These are phyloP conservation scores for Trichoderma atroviride DNA, from an alignment of 2,329 filamentous ascomycete species.

Conservation along the genomic window DNA sequence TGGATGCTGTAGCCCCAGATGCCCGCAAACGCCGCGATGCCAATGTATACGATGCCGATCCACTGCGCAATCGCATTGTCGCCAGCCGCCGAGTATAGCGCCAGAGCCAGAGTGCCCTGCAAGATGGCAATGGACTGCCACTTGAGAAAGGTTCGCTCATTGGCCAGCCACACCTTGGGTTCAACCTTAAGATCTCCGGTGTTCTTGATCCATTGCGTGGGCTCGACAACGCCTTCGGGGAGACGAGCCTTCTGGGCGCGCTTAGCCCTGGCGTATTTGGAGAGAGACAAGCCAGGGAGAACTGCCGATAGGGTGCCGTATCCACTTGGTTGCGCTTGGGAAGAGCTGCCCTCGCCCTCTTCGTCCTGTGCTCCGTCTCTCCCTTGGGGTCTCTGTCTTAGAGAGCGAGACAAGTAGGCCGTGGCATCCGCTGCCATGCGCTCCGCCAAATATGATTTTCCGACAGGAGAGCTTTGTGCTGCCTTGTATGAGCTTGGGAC, in stretches of 20 bases:
- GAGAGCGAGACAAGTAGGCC: slow-evolving; percentile 37
- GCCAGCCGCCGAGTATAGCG: slow-evolving; percentile 85
- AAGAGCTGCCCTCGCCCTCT: slow-evolving; percentile 39
- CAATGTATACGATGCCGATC: slow-evolving; percentile 82
- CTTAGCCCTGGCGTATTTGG: slow-evolving; percentile 68
- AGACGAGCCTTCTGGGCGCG: slow-evolving; percentile 58
- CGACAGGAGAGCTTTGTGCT: slow-evolving; percentile 66
- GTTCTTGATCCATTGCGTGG: slow-evolving; percentile 90
- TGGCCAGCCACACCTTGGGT: slow-evolving; percentile 97
- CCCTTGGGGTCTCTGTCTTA: slow-evolving; percentile 34
- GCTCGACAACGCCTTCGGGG: slow-evolving; percentile 86
- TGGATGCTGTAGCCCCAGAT: slow-evolving; percentile 88
- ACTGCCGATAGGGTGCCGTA: slow-evolving; percentile 68
- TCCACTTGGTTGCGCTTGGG: slow-evolving; percentile 41
- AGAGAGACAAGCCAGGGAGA: slow-evolving; percentile 80
- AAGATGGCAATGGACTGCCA: slow-evolving; percentile 96
- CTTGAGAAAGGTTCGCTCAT: slow-evolving; percentile 97
- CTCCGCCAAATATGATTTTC: slow-evolving; percentile 65
- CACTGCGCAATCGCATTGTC: slow-evolving; percentile 73
- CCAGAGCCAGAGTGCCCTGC: slow-evolving; percentile 79
- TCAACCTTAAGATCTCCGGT: slow-evolving; percentile 88
- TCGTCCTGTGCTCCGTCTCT: slow-evolving; percentile 35
- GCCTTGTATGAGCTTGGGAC: slow-evolving; percentile 58
- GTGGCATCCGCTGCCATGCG: slow-evolving; percentile 52
- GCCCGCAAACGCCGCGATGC: slow-evolving; percentile 80